Evolutionary conservation across 305 asterid species (phyloP), one percentile per base, ranked within the genome.

Genomic region (Fraxinus sp.): DNA sequence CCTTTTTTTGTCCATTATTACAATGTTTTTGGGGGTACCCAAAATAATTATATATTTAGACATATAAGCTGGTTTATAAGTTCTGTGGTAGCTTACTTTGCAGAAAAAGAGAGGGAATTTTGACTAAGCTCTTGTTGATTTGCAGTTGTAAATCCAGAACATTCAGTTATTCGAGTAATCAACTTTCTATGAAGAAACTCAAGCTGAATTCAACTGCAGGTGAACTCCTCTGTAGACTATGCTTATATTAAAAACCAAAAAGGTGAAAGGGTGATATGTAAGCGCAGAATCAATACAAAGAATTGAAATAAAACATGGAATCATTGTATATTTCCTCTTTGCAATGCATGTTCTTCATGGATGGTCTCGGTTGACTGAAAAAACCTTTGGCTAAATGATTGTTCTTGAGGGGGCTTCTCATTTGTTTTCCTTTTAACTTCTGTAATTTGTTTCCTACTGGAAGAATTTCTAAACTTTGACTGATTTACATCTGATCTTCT

Each of bases 341-440:
- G 79, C 79, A 68, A 59, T 80, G 80, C 55, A 6, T 83, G 87
- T 77, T 82, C 83, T 32, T 88, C 73, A 37, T 79, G 16, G 71
- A 52, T 36, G 81, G 26, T 33, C 81, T 83, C 57, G 89, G 86
- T 78, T 87, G 91, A 84, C 22, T 83, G 85, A 79, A 90, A 86
- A 77, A 92, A 71, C 75, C 80, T 88, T 77, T 84, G 87, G 81
- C 91, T 77, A 24, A 90, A 82, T 52, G 90, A 78, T 75, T 82
- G 32, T 83, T 20, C 83, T 81, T 41, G 84, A 30, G 9, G 86
- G 24, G 22, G 81, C 81, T 86, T 89, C 79, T 82, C 83, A 11
- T 43, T 81, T 80, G 85, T n/a, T 85, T 46, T 86, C 83, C 46
- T 66, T 80, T 80, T 84, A 26, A 30, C 86, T 77, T 80, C 68